These are phyloP conservation scores for Wickerhamomyces subpelliculosus DNA, from an alignment of 805 yeast genomes.

Conservation along the genomic window DNA sequence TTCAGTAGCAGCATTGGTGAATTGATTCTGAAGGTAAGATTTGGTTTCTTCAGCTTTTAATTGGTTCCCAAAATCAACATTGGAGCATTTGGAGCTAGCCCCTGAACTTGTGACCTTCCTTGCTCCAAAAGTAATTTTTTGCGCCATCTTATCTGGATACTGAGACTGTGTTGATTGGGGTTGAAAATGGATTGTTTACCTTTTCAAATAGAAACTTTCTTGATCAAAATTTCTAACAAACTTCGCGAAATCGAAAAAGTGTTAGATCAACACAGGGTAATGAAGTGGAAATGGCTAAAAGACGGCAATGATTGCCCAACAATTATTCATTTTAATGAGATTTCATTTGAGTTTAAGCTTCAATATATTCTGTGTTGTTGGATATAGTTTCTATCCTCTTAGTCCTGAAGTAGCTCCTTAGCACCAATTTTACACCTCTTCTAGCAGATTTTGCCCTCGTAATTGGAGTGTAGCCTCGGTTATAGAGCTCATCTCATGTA, in stretches of 20 bases:
- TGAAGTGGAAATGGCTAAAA: no score
- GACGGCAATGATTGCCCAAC: no score
- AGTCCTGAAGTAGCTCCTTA: no score
- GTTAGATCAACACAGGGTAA: not conserved
- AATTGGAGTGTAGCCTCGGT: no score
- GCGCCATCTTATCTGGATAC: not conserved
- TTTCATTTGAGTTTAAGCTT: no score
- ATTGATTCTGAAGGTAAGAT: constrained; percentile 8
- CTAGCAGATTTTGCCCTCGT: no score
- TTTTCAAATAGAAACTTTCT: not conserved
- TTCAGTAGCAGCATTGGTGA: constrained; percentile 30
- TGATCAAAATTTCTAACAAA: not conserved
- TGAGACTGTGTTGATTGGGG: not conserved
- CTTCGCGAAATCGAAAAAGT: not conserved
- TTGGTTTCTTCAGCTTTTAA: constrained; percentile 1
- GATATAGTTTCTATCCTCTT: no score
- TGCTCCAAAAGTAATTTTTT: not conserved
- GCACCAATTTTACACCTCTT: no score
- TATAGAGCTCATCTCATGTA: constrained; percentile 4
- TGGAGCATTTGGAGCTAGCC: not conserved
- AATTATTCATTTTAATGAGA: no score
- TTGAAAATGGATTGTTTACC: no score
- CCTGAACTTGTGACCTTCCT: not conserved
- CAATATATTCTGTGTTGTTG: no score
- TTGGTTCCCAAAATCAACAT: constrained; percentile 4